phyloP scores from a whole-genome alignment of 345 rosid genomes.

The thale cress (Arabidopsis thaliana) region TAIR10.1 NC_003074.8:9075501-9076000 shows the following conservation, averaged over 20 bases:
- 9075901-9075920: slow-evolving; percentile 57
- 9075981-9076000: slow-evolving; percentile 59
- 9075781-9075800: slow-evolving; percentile 47
- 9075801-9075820: slow-evolving; percentile 51
- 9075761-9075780: slow-evolving; percentile 62
- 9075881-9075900: slow-evolving; percentile 69
- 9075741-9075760: slow-evolving; percentile 54
- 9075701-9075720: slow-evolving; percentile 40
- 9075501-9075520: slow-evolving; percentile 50
- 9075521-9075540: slow-evolving; percentile 55
- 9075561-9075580: slow-evolving; percentile 38
- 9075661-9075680: slow-evolving; percentile 53
- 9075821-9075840: slow-evolving; percentile 49
- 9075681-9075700: slow-evolving; percentile 53
- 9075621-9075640: slow-evolving; percentile 45
- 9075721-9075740: slow-evolving; percentile 62
- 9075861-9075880: slow-evolving; percentile 56
- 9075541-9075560: slow-evolving; percentile 55
- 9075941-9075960: slow-evolving; percentile 60
- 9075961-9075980: slow-evolving; percentile 55
- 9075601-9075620: slow-evolving; percentile 42
- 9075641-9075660: slow-evolving; percentile 50
- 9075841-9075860: slow-evolving; percentile 54
- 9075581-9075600: slow-evolving; percentile 51
- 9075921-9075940: slow-evolving; percentile 52